Base-by-base conservation (phyloP, 805 yeast genomes). In the Saccharomycopsis fermentans region DNA sequence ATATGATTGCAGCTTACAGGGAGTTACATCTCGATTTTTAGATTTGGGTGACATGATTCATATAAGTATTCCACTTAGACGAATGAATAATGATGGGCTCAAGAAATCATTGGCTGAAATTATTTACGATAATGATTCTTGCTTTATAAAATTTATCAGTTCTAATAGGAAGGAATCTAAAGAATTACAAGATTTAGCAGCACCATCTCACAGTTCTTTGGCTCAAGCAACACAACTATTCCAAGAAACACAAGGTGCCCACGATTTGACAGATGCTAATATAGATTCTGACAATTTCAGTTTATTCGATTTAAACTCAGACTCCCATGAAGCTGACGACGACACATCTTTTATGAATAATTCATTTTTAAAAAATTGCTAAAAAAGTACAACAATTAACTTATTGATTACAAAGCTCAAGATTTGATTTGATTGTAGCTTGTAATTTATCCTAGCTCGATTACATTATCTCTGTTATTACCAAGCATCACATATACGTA, bases 161-260 rank as follows among this genome's bases (percentile, higher is more conserved):
- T 35, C 19, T 17, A 16, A 17, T 4, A 24, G 26, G 6, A 34
- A 34, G 16, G 27, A 52, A 35, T 35, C 32, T 5, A 24, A 17
- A 19, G 43, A n/a, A 52, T n/a, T 36, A 32, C 43, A 29, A 34
- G 55, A 35, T 19, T 52, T 52, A 29, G 55, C 55, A 34, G 17
- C 32, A 5, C 19, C 55, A 19, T 8, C 36, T 24, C 43, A 34
- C 9, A 16, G 16, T 21, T 2, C 27, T n/a, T 6, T 26, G 21
- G 19, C 35, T 52, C 55, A 52, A 35, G 43, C 55, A 52, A 52
- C 55, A 16, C 55, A 52, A 17, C 12, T 32, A 24, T 34, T 52
- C 4, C 55, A 21, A 8, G 54, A 34, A 27, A 29, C 54, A 2
- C 54, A 51, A 17, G 29, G 29, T 17, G 17, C 19, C 4, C 21